Evolutionary conservation across 2,329 filamentous ascomycete genomes (phyloP).

Genomic region (Fusarium sambucinum): DNA sequence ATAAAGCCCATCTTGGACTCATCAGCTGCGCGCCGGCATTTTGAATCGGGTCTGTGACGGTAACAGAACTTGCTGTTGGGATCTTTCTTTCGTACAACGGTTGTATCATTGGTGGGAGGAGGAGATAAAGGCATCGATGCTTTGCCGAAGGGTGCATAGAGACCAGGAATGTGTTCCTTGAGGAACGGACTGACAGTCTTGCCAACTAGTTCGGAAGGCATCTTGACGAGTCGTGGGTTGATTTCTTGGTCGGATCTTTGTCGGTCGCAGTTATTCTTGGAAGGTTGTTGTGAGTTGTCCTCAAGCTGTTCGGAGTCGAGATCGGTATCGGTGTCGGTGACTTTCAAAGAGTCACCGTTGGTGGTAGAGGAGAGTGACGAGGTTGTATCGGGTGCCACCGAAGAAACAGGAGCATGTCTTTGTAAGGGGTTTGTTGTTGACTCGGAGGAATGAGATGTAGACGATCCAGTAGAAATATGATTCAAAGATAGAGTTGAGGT

Average conservation of each 20-base stretch:
- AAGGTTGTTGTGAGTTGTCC: slow-evolving; percentile 44
- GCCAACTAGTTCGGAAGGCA: slow-evolving; percentile 75
- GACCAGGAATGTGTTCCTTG: slow-evolving; percentile 86
- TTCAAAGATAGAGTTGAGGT: slow-evolving; percentile 24
- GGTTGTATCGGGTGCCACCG: slow-evolving; percentile 21
- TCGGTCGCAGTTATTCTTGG: slow-evolving; percentile 64
- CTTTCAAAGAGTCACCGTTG: slow-evolving; percentile 34
- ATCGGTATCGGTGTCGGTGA: slow-evolving; percentile 19
- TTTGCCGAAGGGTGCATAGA: slow-evolving; percentile 85
- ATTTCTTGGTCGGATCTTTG: slow-evolving; percentile 63
- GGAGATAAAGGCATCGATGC: slow-evolving; percentile 39
- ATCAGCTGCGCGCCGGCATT: slow-evolving; percentile 92
- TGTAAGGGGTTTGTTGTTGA: slow-evolving; percentile 31
- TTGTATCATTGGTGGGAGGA: slow-evolving; percentile 29
- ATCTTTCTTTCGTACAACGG: slow-evolving; percentile 59
- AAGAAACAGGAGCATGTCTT: slow-evolving; percentile 39
- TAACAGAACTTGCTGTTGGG: slow-evolving; percentile 95
- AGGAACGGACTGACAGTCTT: slow-evolving; percentile 90
- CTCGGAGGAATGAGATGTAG: slow-evolving; percentile 18
- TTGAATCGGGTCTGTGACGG: slow-evolving; percentile 91
- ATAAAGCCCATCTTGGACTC: slow-evolving; percentile 96
- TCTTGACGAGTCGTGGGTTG: slow-evolving; percentile 64
- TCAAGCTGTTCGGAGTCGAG: slow-evolving; percentile 20
- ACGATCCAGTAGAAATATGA: slow-evolving; percentile 32
- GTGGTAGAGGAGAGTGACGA: slow-evolving; percentile 24